Conservation (phyloP, 179 eudicot species). For the Spinacia oleracea region DNA sequence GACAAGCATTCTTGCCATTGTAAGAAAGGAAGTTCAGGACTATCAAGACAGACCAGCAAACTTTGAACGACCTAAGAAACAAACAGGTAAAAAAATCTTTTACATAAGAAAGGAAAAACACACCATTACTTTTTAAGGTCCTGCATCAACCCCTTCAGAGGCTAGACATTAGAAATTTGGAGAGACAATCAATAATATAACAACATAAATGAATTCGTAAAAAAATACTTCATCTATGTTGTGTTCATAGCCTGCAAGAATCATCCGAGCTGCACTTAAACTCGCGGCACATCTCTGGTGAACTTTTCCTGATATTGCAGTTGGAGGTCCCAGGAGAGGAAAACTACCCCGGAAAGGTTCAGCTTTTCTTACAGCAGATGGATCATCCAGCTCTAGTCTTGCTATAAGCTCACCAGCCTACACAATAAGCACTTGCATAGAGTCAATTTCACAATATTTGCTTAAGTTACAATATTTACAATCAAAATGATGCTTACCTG, state of each 20-base stretch:
- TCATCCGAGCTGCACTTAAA: conserved; percentile 89
- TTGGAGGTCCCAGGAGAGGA: conserved; percentile 85
- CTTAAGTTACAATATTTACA: no score
- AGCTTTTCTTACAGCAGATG: conserved; percentile 99
- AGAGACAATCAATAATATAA: not conserved
- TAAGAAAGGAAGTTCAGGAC: conserved; percentile 95
- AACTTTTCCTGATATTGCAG: conserved; percentile 95
- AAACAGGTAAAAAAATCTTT: conserved; percentile 9
- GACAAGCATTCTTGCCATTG: conserved; percentile 99
- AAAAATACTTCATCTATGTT: conserved; percentile 77
- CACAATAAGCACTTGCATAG: conserved; percentile 16
- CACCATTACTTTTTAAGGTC: not conserved
- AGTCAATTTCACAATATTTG: not conserved
- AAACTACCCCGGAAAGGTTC: conserved; percentile 92
- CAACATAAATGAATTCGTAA: not conserved
- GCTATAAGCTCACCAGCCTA: conserved; percentile 98
- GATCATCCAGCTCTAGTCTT: conserved; percentile 94
- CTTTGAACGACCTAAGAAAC: conserved; percentile 71
- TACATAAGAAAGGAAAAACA: not conserved
- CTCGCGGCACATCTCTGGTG: conserved; percentile 96
- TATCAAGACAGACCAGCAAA: conserved; percentile 85
- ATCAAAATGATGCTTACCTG: conserved; percentile 52
- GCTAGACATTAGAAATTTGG: not conserved
- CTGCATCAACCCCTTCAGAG: conserved; percentile 17
- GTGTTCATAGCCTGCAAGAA: conserved; percentile 96